Percentiles rank a stretch among this genome's conserved stretches.
phyloP scores from a whole-genome alignment of 202 grass and related monocot species.

The Schoenoplectus tabernaemontani region DNA sequence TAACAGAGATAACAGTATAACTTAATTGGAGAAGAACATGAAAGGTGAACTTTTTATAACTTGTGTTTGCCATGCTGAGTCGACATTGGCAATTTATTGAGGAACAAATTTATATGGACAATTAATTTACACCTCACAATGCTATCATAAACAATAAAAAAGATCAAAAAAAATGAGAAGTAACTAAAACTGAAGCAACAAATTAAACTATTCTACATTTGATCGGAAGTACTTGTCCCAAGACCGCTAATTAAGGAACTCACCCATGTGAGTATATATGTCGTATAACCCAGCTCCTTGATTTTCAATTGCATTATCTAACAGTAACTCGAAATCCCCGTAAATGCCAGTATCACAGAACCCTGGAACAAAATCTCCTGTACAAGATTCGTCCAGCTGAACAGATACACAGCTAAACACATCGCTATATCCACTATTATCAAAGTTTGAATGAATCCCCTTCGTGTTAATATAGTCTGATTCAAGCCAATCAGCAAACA shows the following conservation, averaged over 20 bases:
- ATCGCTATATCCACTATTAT: slow-evolving; percentile 28
- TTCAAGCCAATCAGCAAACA: slow-evolving; percentile 80
- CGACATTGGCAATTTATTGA: slow-evolving; percentile 9
- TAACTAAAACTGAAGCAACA: not conserved
- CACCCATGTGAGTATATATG: slow-evolving; percentile 38
- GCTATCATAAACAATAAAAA: slow-evolving; percentile 10
- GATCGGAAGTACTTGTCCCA: not conserved
- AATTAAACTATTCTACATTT: slow-evolving; percentile 12
- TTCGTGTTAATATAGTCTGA: slow-evolving; percentile 49
- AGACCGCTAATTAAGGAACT: slow-evolving; percentile 28
- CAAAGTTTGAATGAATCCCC: slow-evolving; percentile 13
- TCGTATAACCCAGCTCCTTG: slow-evolving; percentile 46
- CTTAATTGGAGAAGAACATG: not conserved
- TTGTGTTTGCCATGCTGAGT: slow-evolving; percentile 1
- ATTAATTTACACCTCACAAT: slow-evolving; percentile 22
- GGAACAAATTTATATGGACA: slow-evolving; percentile 19
- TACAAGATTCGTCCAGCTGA: slow-evolving; percentile 31
- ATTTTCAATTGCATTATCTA: slow-evolving; percentile 50
- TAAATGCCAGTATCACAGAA: slow-evolving; percentile 39
- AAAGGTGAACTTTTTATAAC: slow-evolving; percentile 1
- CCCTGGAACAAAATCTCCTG: slow-evolving; percentile 31
- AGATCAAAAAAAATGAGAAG: not conserved
- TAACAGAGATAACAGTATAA: not conserved
- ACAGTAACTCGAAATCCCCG: slow-evolving; percentile 51
- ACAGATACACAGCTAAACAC: slow-evolving; percentile 29